These are phyloP conservation scores for Ogataea parapolymorpha DNA, from an alignment of 805 yeast species.

Conservation along the genomic window DNA sequence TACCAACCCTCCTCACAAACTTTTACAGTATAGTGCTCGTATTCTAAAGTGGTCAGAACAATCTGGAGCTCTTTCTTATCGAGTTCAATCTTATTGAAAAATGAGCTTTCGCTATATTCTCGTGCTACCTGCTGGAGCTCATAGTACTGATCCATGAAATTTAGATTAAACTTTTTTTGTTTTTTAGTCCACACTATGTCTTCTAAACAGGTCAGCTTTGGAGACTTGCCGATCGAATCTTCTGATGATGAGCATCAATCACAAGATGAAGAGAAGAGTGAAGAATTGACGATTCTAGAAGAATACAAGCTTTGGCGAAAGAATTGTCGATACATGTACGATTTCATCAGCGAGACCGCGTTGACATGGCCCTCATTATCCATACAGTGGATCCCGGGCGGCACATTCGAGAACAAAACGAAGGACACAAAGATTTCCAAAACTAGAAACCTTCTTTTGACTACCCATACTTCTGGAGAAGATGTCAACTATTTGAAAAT, in stretches of 20 bases:
- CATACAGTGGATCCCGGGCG: constrained; percentile 68
- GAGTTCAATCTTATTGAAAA: constrained; percentile 8
- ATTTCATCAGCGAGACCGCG: constrained; percentile 76
- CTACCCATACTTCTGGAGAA: constrained; percentile 72
- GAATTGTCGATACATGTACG: constrained; percentile 79
- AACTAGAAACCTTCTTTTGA: constrained; percentile 52
- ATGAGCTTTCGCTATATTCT: constrained; percentile 13
- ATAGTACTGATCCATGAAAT: constrained; percentile 11
- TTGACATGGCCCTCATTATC: constrained; percentile 81
- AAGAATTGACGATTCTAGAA: constrained; percentile 48
- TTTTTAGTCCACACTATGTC: constrained; percentile 6
- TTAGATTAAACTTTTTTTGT: not conserved
- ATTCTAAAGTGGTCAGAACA: constrained; percentile 18
- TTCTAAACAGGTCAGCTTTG: constrained; percentile 23
- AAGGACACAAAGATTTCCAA: constrained; percentile 30
- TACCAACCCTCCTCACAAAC: constrained; percentile 31
- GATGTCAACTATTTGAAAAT: constrained; percentile 65
- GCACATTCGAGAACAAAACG: constrained; percentile 22
- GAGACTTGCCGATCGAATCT: constrained; percentile 20
- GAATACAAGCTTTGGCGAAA: constrained; percentile 80
- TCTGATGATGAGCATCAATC: constrained; percentile 15
- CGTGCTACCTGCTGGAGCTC: constrained; percentile 15
- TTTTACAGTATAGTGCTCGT: constrained; percentile 7
- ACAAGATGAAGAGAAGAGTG: constrained; percentile 26
- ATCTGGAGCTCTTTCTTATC: not conserved